Conservation (phyloP, 257 asterid species). For the Gentiana dahurica region DNA sequence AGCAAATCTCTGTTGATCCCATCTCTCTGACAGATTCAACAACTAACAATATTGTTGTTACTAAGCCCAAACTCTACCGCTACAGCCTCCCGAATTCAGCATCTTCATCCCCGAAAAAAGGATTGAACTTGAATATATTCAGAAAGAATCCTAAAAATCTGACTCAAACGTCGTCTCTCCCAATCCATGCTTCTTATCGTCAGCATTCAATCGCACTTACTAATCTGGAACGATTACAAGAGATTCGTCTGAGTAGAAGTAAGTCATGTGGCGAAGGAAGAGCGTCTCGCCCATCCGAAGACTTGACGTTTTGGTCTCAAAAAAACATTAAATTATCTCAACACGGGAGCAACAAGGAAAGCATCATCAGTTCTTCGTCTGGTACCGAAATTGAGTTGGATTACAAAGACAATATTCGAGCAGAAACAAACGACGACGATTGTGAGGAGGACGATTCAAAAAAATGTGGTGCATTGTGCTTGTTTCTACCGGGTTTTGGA, state of each 20-base stretch:
- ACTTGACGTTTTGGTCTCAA: conserved; percentile 34
- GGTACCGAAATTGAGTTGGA: conserved; percentile 5
- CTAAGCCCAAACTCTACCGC: conserved; percentile 34
- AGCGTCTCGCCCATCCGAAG: conserved; percentile 39
- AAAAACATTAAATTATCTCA: conserved; percentile 1
- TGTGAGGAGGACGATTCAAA: conserved; percentile 30
- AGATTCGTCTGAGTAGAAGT: conserved; percentile 40
- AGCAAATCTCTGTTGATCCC: conserved; percentile 64
- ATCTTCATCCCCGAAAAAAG: conserved; percentile 37
- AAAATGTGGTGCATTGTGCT: conserved; percentile 53
- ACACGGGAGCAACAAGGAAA: not conserved
- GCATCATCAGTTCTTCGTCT: not conserved
- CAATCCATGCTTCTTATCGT: conserved; percentile 18
- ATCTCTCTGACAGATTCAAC: conserved; percentile 26
- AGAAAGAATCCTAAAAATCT: conserved; percentile 18
- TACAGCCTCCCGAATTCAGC: conserved; percentile 58
- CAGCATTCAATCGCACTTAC: conserved; percentile 65
- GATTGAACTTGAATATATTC: not conserved
- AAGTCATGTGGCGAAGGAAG: conserved; percentile 28
- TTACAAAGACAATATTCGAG: not conserved
- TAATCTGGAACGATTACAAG: conserved; percentile 56
- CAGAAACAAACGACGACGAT: conserved; percentile 5
- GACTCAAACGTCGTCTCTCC: conserved; percentile 15
- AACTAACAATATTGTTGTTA: conserved; percentile 10
- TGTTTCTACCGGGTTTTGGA: conserved; percentile 68